Percentiles rank a stretch among this genome's conserved stretches.
These are phyloP conservation scores for Hygrophorus pudorinus DNA, from an alignment of 768 basidiomycete genomes.

Conservation along the genomic window DNA sequence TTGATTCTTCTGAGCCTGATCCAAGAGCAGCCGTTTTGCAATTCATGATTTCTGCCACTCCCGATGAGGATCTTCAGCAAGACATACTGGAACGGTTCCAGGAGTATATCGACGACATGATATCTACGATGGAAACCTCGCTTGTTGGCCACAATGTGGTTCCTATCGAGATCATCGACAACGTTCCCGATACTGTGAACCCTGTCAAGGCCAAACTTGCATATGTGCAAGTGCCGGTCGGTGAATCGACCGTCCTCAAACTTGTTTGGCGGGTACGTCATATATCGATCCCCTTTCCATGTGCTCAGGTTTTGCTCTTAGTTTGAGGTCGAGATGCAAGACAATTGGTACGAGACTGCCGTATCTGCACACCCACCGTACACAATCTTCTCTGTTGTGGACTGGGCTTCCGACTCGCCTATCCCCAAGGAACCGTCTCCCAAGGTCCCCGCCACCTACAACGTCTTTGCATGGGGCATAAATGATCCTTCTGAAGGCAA, in stretches of 20 bases:
- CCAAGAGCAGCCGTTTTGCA: slow-evolving; percentile 53
- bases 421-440: slow-evolving; percentile 29
- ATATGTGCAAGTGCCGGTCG: slow-evolving; percentile 72
- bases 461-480: slow-evolving; percentile 70
- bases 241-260: slow-evolving; percentile 48
- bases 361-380: slow-evolving; percentile 69
- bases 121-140: slow-evolving; percentile 20
- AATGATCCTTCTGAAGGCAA: slow-evolving; percentile 78
- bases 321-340: slow-evolving; percentile 88
- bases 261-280: slow-evolving; percentile 70
- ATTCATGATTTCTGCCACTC: slow-evolving; percentile 74
- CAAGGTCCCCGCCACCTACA: slow-evolving; percentile 40
- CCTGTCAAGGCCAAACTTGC: slow-evolving; percentile 76
- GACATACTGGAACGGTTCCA: slow-evolving; percentile 44
- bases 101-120: slow-evolving; percentile 41
- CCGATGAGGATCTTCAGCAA: slow-evolving; percentile 32
- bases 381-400: slow-evolving; percentile 79
- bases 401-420: slow-evolving; percentile 84
- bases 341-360: slow-evolving; percentile 94
- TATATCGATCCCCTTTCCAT: neutral
- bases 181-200: slow-evolving; percentile 68
- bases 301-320: slow-evolving; percentile 16
- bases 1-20: slow-evolving; percentile 25
- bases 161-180: slow-evolving; percentile 24
- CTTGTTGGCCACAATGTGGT: slow-evolving; percentile 2